Evolutionary conservation across 345 rosid genomes (phyloP).

Genomic region (Capsella bursapastoris): DNA sequence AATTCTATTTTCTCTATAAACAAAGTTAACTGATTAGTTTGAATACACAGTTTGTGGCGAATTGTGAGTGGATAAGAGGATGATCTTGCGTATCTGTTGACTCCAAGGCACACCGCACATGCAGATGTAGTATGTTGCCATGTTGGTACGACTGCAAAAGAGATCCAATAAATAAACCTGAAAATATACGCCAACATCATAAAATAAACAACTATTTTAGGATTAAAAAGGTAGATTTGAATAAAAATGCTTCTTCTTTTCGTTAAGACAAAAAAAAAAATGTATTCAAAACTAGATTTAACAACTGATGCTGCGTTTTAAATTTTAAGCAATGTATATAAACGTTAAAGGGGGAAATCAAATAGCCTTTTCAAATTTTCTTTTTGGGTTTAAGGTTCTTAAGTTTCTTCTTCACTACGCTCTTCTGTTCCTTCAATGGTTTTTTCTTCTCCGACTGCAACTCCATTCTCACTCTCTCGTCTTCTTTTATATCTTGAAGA

Average conservation of each 20-base stretch:
- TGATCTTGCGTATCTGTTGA: slow-evolving; percentile 11
- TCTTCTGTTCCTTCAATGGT: slow-evolving; percentile 48
- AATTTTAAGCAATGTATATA: slow-evolving; percentile 1
- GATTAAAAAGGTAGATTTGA: too few species aligned
- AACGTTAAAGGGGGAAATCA: background rate
- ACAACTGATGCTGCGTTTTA: background rate
- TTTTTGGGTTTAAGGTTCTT: slow-evolving; percentile 42
- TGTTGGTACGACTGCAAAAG: slow-evolving; percentile 1
- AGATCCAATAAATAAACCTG: background rate
- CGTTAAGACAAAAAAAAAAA: slow-evolving; percentile 1
- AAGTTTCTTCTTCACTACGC: slow-evolving; percentile 46
- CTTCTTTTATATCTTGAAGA: slow-evolving; percentile 61
- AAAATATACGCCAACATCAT: background rate
- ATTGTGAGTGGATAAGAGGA: background rate
- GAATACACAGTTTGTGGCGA: background rate
- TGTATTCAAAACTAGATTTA: background rate
- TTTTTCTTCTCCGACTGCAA: slow-evolving; percentile 51
- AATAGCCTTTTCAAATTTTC: slow-evolving; percentile 9
- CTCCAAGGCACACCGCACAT: background rate
- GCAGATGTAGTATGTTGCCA: background rate
- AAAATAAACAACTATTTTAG: too few species aligned
- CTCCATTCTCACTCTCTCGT: slow-evolving; percentile 58
- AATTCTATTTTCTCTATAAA: background rate
- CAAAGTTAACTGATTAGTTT: background rate
- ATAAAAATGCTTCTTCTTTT: too few species aligned